phyloP scores from a whole-genome alignment of 352 stramenopile species.

The Pseudoperonospora humuli region DNA sequence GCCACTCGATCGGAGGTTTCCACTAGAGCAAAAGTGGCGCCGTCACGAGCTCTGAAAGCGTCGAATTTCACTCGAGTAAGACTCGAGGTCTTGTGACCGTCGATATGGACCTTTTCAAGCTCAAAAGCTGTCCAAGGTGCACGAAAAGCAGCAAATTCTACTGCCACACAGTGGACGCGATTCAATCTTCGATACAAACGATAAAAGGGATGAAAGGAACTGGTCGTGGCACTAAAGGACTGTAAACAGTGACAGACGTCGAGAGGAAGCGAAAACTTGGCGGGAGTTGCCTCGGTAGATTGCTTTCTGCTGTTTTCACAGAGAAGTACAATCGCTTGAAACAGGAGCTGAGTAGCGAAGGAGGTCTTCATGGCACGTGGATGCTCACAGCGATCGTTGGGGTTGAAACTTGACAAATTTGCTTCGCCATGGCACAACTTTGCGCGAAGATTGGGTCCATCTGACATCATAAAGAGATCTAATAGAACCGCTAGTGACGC shows the following conservation, averaged over 20 bases:
- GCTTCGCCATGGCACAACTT: slow-evolving; percentile 71
- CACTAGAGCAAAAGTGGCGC: slow-evolving; percentile 3
- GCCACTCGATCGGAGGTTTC: slow-evolving; percentile 24
- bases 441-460: slow-evolving; percentile 52
- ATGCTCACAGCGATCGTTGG: neutral
- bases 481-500: slow-evolving; percentile 38
- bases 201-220: slow-evolving; percentile 57
- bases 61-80: slow-evolving; percentile 25
- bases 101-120: slow-evolving; percentile 8
- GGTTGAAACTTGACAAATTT: slow-evolving; percentile 25
- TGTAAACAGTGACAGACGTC: slow-evolving; percentile 3
- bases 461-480: slow-evolving; percentile 74
- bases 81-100: neutral
- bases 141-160: slow-evolving; percentile 22
- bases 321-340: slow-evolving; percentile 26
- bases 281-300: neutral
- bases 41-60: neutral
- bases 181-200: slow-evolving; percentile 27
- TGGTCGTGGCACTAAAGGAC: slow-evolving; percentile 19
- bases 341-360: slow-evolving; percentile 27
- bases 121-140: slow-evolving; percentile 15
- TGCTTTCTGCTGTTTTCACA: slow-evolving; percentile 9
- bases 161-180: neutral
- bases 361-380: slow-evolving; percentile 6
- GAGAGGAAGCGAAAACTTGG: neutral